Evolutionary conservation across 768 basidiomycete genomes (phyloP).

Genomic region (Calocera viscosa): DNA sequence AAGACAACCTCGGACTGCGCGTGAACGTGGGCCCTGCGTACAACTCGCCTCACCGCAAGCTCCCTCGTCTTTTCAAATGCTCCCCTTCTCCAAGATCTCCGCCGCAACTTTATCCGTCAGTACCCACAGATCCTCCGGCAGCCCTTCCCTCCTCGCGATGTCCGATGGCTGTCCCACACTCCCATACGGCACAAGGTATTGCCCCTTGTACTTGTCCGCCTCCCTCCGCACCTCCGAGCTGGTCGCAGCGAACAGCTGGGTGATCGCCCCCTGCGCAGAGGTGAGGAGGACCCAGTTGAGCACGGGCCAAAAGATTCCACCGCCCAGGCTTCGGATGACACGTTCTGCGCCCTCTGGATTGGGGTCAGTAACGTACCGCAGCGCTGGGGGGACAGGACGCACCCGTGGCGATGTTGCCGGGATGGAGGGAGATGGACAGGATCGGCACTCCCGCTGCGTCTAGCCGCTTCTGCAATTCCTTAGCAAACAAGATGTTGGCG

Average conservation of each 20-base stretch:
- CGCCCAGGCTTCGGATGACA: slow-evolving; percentile 7
- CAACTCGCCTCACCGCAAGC: too few relatives aligned
- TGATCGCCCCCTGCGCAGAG: slow-evolving; percentile 23
- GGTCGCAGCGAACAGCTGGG: slow-evolving; percentile 27
- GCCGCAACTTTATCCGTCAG: slow-evolving; percentile 23
- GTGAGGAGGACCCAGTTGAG: slow-evolving; percentile 19
- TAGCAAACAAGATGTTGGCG: slow-evolving; percentile 39
- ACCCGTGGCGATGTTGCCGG: slow-evolving; percentile 34
- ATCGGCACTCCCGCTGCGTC: slow-evolving; percentile 29
- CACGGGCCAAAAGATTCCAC: slow-evolving; percentile 17
- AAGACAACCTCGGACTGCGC: not conserved
- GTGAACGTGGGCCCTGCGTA: too few relatives aligned
- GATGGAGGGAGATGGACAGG: slow-evolving; percentile 34
- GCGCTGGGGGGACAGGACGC: not conserved
- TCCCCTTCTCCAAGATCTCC: slow-evolving; percentile 15
- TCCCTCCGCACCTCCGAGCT: slow-evolving; percentile 19
- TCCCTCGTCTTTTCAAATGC: too few relatives aligned
- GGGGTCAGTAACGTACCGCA: not conserved
- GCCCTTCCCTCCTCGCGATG: slow-evolving; percentile 18
- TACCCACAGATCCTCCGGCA: slow-evolving; percentile 25
- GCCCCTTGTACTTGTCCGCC: slow-evolving; percentile 24
- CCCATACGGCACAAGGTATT: slow-evolving; percentile 25
- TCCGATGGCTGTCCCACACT: slow-evolving; percentile 15
- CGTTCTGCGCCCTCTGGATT: slow-evolving; percentile 4
- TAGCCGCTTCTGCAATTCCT: slow-evolving; percentile 39